Evolutionary conservation across 208 protist genomes (phyloP).

Genomic region (Crithidia expoeki): DNA sequence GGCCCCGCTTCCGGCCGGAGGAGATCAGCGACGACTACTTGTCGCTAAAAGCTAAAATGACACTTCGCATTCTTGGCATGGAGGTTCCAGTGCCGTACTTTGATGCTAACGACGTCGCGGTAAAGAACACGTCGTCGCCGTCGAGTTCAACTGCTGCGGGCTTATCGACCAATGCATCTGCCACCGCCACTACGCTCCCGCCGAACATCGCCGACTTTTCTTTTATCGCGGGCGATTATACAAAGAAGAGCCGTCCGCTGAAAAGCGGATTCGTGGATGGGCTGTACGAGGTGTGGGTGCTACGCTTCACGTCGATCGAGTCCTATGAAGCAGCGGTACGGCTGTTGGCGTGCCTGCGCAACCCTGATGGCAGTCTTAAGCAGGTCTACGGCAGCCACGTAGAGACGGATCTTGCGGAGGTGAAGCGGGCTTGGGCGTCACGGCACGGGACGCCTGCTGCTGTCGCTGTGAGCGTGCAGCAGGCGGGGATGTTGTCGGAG

Average conservation of each 20-base stretch:
- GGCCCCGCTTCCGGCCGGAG: slow-evolving; percentile 21
- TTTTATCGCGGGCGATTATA: slow-evolving; percentile 2
- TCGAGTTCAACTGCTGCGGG: neutral
- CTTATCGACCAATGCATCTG: neutral
- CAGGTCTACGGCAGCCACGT: slow-evolving; percentile 21
- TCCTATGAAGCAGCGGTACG: slow-evolving; percentile 23
- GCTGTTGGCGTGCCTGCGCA: slow-evolving; percentile 24
- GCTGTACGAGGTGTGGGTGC: slow-evolving; percentile 25
- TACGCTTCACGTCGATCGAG: slow-evolving; percentile 28
- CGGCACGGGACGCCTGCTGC: neutral
- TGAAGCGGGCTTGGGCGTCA: slow-evolving; percentile 15
- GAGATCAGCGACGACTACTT: slow-evolving; percentile 15
- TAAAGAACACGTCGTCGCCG: neutral
- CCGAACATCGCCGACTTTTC: neutral
- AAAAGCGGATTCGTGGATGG: neutral
- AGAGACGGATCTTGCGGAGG: neutral
- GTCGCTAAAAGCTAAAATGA: slow-evolving; percentile 26
- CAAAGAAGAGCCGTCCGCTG: slow-evolving; percentile 4
- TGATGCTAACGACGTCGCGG: neutral
- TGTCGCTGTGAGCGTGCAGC: neutral
- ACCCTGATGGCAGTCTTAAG: slow-evolving; percentile 12
- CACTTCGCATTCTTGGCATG: slow-evolving; percentile 18
- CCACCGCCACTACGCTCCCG: neutral
- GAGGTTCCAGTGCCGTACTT: slow-evolving; percentile 24
- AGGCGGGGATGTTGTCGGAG: too few species aligned